These are phyloP conservation scores for Suillus ampliporus DNA, from an alignment of 768 basidiomycete species.

Conservation along the genomic window DNA sequence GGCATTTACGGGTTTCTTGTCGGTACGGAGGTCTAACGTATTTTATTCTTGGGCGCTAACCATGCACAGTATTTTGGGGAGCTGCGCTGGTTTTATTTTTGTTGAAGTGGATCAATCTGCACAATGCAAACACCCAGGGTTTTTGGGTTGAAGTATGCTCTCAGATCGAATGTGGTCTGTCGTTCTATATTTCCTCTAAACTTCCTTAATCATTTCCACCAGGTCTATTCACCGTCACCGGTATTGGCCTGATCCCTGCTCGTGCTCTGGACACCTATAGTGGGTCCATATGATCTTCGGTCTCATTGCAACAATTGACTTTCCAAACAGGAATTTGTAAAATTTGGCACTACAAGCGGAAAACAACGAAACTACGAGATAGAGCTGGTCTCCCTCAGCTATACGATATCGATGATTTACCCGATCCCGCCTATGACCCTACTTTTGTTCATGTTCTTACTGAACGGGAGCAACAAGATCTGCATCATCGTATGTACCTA, in stretches of 20 bases:
- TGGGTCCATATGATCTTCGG: slow-evolving; percentile 33
- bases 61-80: slow-evolving; percentile 77
- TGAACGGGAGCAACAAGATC: slow-evolving; percentile 63
- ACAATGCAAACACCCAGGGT: slow-evolving; percentile 70
- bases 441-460: slow-evolving; percentile 76
- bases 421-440: slow-evolving; percentile 74
- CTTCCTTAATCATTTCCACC: not conserved
- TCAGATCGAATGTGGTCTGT: slow-evolving; percentile 75
- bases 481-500: slow-evolving; percentile 62
- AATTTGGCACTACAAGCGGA: slow-evolving; percentile 77
- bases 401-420: slow-evolving; percentile 78
- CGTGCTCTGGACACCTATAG: slow-evolving; percentile 79
- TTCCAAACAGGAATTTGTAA: slow-evolving; percentile 60
- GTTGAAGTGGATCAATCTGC: slow-evolving; percentile 68
- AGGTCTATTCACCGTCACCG: slow-evolving; percentile 83
- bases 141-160: slow-evolving; percentile 84
- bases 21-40: slow-evolving; percentile 45
- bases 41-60: not conserved
- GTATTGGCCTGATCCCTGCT: slow-evolving; percentile 80
- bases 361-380: slow-evolving; percentile 60
- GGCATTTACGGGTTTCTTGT: slow-evolving; percentile 81
- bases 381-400: slow-evolving; percentile 70
- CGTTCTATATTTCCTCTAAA: not conserved
- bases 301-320: slow-evolving; percentile 6
- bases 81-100: slow-evolving; percentile 81